phyloP scores from a whole-genome alignment of 805 yeast species.

The Pachysolen tannophilus region DNA sequence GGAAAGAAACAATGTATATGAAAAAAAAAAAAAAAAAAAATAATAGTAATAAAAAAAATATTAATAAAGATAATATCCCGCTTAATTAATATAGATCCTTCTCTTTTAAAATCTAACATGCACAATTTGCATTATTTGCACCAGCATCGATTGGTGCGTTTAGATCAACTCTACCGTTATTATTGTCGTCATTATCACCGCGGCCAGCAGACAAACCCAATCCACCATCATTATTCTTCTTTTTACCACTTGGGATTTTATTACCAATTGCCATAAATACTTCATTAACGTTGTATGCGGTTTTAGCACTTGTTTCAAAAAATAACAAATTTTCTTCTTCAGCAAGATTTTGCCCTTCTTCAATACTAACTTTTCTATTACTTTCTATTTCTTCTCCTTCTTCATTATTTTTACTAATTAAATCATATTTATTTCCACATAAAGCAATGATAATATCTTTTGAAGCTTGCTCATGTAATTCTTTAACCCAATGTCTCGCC shows the following conservation, averaged over 20 bases:
- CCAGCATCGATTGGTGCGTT: constrained; percentile 22
- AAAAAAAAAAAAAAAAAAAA: constrained; percentile 1
- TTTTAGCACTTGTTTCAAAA: constrained; percentile 92
- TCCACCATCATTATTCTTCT: too few species aligned
- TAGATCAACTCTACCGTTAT: constrained; percentile 26
- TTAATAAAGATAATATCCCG: neutral
- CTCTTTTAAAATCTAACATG: constrained; percentile 27
- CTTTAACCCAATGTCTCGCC: constrained; percentile 98
- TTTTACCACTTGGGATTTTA: constrained; percentile 55
- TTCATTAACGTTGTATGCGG: constrained; percentile 81
- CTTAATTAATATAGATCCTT: constrained; percentile 1
- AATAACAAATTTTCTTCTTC: constrained; percentile 86
- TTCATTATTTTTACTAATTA: constrained; percentile 41
- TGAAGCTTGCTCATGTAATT: constrained; percentile 91
- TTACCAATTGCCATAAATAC: constrained; percentile 87
- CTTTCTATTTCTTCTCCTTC: constrained; percentile 41
- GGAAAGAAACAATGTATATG: neutral
- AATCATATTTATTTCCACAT: constrained; percentile 88
- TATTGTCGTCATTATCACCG: constrained; percentile 5
- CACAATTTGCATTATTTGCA: constrained; percentile 19
- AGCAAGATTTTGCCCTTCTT: constrained; percentile 83
- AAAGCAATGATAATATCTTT: constrained; percentile 87
- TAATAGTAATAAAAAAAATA: constrained; percentile 1
- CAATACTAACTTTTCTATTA: constrained; percentile 69
- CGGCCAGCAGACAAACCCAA: constrained; percentile 9